These are phyloP conservation scores for Ascosphaera aggregata DNA, from an alignment of 2,329 filamentous ascomycete species.

Conservation along the genomic window DNA sequence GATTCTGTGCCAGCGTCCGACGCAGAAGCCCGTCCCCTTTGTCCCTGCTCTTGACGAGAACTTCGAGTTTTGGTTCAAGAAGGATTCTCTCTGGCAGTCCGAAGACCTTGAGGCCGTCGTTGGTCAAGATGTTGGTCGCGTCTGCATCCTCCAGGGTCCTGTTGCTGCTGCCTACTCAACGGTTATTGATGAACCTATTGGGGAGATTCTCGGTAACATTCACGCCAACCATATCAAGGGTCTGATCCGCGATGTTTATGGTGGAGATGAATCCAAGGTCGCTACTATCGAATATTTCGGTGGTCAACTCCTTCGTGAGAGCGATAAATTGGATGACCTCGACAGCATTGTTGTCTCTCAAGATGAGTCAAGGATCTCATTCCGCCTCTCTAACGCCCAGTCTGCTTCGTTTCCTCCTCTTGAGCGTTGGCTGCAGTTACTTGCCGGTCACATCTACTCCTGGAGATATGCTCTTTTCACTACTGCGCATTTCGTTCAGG, in stretches of 20 bases:
- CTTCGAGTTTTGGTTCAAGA: constrained; percentile 99
- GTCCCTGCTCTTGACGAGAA: constrained; percentile 89
- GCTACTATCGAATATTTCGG: constrained; percentile 90
- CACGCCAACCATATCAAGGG: constrained; percentile 69
- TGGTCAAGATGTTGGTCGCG: constrained; percentile 83
- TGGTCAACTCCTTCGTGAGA: constrained; percentile 50
- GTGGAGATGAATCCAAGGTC: constrained; percentile 45
- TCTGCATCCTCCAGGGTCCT: constrained; percentile 88
- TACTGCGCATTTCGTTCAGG: constrained; percentile 82
- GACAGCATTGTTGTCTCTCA: constrained; percentile 71
- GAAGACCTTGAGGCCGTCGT: constrained; percentile 94
- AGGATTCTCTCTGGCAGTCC: constrained; percentile 97
- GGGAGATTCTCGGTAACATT: constrained; percentile 80
- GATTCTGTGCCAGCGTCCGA: constrained; percentile 68
- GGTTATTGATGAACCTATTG: constrained; percentile 75
- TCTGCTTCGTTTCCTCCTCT: constrained; percentile 50
- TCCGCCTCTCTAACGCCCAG: constrained; percentile 56
- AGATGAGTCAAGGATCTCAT: constrained; percentile 57
- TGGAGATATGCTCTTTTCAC: constrained; percentile 93
- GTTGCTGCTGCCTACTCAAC: constrained; percentile 81
- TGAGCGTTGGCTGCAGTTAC: constrained; percentile 67
- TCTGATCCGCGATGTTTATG: constrained; percentile 60
- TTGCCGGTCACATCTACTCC: constrained; percentile 66
- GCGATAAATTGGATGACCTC: constrained; percentile 30
- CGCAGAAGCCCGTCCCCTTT: constrained; percentile 92